Evolutionary conservation across 2,329 filamentous ascomycete species (phyloP).

Genomic region (Aspergillus arachidicola): DNA sequence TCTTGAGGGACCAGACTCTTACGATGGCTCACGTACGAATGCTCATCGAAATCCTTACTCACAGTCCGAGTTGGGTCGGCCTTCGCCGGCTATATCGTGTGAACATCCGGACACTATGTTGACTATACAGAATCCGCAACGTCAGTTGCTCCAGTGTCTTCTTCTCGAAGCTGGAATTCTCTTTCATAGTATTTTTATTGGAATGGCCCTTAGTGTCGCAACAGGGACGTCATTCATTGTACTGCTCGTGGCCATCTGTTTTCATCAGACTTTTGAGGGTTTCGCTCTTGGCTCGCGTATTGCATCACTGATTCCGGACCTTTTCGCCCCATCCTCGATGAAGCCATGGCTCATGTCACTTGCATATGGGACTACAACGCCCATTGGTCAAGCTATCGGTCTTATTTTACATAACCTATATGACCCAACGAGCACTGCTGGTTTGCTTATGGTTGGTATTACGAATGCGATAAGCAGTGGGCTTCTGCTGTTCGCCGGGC

Average conservation of each 20-base stretch:
- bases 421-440: slow-evolving; percentile 74
- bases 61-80: slow-evolving; percentile 17
- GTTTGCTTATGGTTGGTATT: slow-evolving; percentile 78
- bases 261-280: slow-evolving; percentile 88
- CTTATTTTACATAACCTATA: slow-evolving; percentile 77
- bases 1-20: slow-evolving; percentile 55
- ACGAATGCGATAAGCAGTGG: slow-evolving; percentile 87
- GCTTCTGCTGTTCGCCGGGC: slow-evolving; percentile 75
- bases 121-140: slow-evolving; percentile 60
- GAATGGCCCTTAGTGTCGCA: slow-evolving; percentile 81
- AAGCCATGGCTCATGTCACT: slow-evolving; percentile 74
- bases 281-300: slow-evolving; percentile 84
- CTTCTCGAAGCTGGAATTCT: slow-evolving; percentile 81
- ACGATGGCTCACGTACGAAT: slow-evolving; percentile 22
- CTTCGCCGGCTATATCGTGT: slow-evolving; percentile 16
- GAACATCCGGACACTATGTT: slow-evolving; percentile 32
- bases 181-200: slow-evolving; percentile 84
- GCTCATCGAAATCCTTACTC: slow-evolving; percentile 15
- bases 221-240: slow-evolving; percentile 79
- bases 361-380: slow-evolving; percentile 71
- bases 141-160: slow-evolving; percentile 74
- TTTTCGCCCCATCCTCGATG: slow-evolving; percentile 69
- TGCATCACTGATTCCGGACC: slow-evolving; percentile 67
- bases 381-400: slow-evolving; percentile 81
- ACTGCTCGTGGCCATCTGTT: slow-evolving; percentile 77